phyloP scores from a whole-genome alignment of 164 flowering plant species.

The Annona squamosa region DNA sequence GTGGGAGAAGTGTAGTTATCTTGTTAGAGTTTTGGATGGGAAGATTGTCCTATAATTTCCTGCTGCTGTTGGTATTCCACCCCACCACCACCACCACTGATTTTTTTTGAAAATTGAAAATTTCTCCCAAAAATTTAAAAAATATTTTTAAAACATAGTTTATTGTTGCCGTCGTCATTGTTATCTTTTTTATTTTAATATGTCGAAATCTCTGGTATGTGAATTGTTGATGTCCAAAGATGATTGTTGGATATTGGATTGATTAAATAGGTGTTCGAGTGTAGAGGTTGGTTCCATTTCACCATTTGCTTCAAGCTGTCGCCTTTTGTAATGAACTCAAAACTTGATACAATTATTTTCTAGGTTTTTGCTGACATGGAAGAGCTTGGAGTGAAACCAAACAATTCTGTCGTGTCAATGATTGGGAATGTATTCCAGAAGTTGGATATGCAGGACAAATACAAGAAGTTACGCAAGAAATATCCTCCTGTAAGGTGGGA shows the following conservation, averaged over 20 bases:
- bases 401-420: conserved; percentile 47
- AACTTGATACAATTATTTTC: neutral
- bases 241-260: neutral
- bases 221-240: neutral
- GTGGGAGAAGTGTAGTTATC: neutral
- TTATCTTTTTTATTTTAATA: too few relatives aligned
- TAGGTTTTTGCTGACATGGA: conserved; percentile 97
- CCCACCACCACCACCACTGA: too few relatives aligned
- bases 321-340: too few relatives aligned
- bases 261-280: neutral
- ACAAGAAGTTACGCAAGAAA: conserved; percentile 54
- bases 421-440: conserved; percentile 68
- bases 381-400: conserved; percentile 75
- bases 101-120: too few relatives aligned
- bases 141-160: neutral
- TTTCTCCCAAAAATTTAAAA: too few relatives aligned
- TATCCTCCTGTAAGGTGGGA: conserved; percentile 87
- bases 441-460: conserved; percentile 78
- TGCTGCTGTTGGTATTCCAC: neutral
- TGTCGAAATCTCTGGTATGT: neutral
- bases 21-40: neutral
- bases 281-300: neutral
- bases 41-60: neutral
- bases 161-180: neutral
- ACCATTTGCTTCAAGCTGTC: neutral